Evolutionary conservation across 495 filamentous ascomycete species (phyloP).

Genomic region (Aspergillus panamensis): DNA sequence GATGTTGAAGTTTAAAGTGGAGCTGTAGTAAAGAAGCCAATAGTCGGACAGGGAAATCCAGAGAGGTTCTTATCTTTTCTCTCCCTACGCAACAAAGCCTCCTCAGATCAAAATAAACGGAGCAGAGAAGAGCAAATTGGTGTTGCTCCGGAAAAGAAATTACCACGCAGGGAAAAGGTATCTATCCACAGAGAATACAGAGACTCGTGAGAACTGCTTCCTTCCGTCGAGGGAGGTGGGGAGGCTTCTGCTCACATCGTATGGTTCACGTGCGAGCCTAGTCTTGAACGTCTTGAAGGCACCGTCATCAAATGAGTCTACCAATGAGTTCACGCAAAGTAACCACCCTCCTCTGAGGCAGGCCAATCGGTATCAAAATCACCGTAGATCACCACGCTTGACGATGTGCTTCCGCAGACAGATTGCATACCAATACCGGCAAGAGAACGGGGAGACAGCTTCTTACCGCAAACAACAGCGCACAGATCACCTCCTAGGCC

Average conservation of each 20-base stretch:
- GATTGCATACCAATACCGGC: neutral
- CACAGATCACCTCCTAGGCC: constrained; percentile 24
- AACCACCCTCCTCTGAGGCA: constrained; percentile 5
- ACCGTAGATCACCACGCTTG: constrained; percentile 11
- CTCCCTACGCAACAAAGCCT: neutral
- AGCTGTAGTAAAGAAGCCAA: neutral
- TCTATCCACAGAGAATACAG: too few relatives aligned
- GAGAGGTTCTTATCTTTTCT: neutral
- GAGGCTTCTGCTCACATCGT: neutral
- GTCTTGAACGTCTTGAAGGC: neutral
- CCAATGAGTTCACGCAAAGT: constrained; percentile 9
- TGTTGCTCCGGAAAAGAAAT: too few relatives aligned
- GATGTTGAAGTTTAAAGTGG: neutral
- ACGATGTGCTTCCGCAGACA: constrained; percentile 15
- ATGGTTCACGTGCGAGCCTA: constrained; percentile 15
- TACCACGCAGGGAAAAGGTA: too few relatives aligned
- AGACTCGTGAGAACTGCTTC: neutral
- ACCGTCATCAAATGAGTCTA: neutral
- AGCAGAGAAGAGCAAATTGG: too few relatives aligned
- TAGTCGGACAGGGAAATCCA: neutral
- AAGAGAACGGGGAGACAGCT: neutral
- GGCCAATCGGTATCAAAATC: constrained; percentile 11
- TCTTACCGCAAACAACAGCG: constrained; percentile 8
- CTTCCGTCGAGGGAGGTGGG: neutral
- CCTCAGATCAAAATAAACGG: too few relatives aligned